Conservation (phyloP, 768 basidiomycete genomes). For the Rubroboletus pulcherrimus region DNA sequence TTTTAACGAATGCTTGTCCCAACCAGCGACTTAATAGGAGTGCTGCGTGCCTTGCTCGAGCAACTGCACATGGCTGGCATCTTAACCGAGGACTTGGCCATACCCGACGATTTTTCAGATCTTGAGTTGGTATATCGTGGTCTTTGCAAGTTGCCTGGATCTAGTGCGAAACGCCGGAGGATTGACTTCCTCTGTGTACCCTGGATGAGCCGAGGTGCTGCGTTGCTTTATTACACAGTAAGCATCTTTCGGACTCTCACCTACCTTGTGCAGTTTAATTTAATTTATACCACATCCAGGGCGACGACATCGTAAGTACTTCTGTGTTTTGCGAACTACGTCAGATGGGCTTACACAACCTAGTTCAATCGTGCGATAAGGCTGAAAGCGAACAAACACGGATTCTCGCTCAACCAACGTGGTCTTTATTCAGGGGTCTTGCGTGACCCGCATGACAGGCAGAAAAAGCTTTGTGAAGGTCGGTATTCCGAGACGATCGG, state of each 20-base stretch:
- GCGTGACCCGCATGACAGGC: constrained; percentile 60
- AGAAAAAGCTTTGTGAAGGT: constrained; percentile 62
- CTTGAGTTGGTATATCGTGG: constrained; percentile 82
- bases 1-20: background rate
- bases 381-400: constrained; percentile 74
- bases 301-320: constrained; percentile 79
- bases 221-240: constrained; percentile 89
- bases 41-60: constrained; percentile 57
- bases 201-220: constrained; percentile 74
- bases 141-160: constrained; percentile 57
- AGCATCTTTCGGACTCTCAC: constrained; percentile 20
- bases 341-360: background rate
- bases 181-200: constrained; percentile 87
- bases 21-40: constrained; percentile 37
- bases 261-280: background rate
- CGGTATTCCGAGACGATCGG: background rate
- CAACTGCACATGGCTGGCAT: constrained; percentile 55
- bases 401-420: constrained; percentile 84
- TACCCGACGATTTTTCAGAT: constrained; percentile 62
- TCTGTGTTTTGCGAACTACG: background rate
- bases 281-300: constrained; percentile 38
- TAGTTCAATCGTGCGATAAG: constrained; percentile 91
- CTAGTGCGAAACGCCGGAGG: constrained; percentile 52
- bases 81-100: constrained; percentile 74
- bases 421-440: constrained; percentile 73